A percentile compares a stretch with the other conserved stretches of the same genome.
These are phyloP conservation scores for Epichloe hybrida DNA, from an alignment of 2,329 filamentous ascomycete genomes.

Conservation along the genomic window DNA sequence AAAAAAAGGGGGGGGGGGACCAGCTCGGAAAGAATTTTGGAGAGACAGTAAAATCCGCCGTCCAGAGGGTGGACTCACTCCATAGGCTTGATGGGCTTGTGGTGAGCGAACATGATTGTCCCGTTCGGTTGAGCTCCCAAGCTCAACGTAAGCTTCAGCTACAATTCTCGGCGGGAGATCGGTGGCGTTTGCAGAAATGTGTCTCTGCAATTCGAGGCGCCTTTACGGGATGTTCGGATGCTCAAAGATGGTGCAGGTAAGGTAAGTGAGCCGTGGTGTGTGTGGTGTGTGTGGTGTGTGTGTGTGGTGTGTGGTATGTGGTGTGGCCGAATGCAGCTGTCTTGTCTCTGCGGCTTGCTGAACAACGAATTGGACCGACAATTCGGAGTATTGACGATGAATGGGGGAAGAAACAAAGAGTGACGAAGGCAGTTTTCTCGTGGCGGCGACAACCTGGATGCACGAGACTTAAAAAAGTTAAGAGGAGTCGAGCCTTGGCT, in stretches of 20 bases:
- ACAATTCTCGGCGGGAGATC: neutral
- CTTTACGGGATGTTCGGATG: neutral
- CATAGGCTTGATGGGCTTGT: conserved; percentile 25
- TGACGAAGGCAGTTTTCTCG: too few relatives aligned
- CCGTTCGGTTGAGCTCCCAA: conserved; percentile 1
- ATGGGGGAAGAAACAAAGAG: neutral
- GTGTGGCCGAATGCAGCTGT: neutral
- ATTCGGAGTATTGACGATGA: neutral
- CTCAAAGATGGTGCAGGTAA: too few relatives aligned
- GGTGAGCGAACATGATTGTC: conserved; percentile 21
- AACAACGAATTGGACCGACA: neutral
- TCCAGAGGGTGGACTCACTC: conserved; percentile 18
- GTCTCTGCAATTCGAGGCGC: neutral
- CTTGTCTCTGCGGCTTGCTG: neutral
- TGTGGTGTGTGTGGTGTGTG: too few relatives aligned
- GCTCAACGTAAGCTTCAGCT: conserved; percentile 2
- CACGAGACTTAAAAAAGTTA: too few relatives aligned
- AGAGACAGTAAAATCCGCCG: neutral
- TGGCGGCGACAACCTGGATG: too few relatives aligned
- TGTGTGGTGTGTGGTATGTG: too few relatives aligned
- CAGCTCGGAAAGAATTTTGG: too few relatives aligned
- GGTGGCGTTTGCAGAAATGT: conserved; percentile 1
- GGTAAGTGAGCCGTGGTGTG: too few relatives aligned
- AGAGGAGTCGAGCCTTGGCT: neutral
- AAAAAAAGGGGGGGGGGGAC: neutral